These are phyloP conservation scores for Penicillium desertorum DNA, from an alignment of 495 filamentous ascomycete genomes.

Conservation along the genomic window DNA sequence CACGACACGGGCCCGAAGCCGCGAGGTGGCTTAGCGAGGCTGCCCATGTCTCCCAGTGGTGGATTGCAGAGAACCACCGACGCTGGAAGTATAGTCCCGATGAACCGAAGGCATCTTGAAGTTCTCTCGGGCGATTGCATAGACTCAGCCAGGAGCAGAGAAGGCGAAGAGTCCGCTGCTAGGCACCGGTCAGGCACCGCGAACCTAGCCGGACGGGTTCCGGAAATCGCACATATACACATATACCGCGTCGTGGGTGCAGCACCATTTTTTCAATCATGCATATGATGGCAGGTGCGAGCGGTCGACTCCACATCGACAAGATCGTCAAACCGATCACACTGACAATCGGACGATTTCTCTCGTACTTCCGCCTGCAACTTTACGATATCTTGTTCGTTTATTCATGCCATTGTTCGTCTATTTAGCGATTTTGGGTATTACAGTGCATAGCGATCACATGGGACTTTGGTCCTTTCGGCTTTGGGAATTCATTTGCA, in stretches of 20 bases:
- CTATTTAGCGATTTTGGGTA: not conserved
- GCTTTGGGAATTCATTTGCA: not conserved
- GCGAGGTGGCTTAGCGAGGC: constrained; percentile 40
- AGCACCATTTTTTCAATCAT: not conserved
- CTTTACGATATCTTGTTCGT: not conserved
- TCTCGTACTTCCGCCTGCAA: not conserved
- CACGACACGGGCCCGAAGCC: constrained; percentile 26
- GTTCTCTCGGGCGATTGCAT: not conserved
- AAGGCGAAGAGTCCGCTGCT: not conserved
- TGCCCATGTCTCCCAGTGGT: constrained; percentile 37
- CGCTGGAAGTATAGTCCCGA: constrained; percentile 22
- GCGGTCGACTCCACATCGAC: not conserved
- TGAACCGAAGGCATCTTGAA: not conserved
- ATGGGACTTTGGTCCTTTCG: not conserved
- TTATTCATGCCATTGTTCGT: not conserved
- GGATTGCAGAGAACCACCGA: constrained; percentile 30
- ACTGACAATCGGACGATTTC: not conserved
- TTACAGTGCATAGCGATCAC: not conserved
- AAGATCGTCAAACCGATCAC: not conserved
- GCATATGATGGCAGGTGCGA: not conserved
- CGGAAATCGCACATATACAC: not conserved
- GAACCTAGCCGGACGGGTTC: not conserved
- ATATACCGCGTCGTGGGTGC: not conserved
- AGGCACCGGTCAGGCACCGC: not conserved
- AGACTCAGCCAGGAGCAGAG: not conserved